Evolutionary conservation across 176 grass and related monocot species (phyloP).

Genomic region (maize (Zea mays)): DNA sequence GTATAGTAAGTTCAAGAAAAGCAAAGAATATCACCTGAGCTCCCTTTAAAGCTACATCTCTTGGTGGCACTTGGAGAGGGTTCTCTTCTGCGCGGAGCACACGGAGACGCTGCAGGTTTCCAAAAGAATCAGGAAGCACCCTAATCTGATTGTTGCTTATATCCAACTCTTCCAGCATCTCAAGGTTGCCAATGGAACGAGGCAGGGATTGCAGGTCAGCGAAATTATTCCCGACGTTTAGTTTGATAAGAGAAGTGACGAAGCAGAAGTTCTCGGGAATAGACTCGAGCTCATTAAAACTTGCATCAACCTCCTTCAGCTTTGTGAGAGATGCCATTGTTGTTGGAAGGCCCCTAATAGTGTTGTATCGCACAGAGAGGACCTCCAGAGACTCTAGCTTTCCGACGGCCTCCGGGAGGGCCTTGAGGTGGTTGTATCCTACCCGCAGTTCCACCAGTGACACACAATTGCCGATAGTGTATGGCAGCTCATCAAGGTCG

Average conservation of each 20-base stretch:
- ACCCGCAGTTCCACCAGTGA: conserved; percentile 71
- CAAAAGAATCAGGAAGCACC: conserved; percentile 89
- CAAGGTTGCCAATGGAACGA: conserved; percentile 92
- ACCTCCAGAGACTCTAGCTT: conserved; percentile 85
- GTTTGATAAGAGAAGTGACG: conserved; percentile 86
- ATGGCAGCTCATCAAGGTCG: conserved; percentile 82
- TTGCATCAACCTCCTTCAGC: conserved; percentile 87
- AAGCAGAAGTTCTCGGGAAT: conserved; percentile 94
- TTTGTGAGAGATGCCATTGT: conserved; percentile 94
- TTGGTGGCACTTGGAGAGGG: conserved; percentile 90
- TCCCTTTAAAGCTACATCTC: conserved; percentile 76
- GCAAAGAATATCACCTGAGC: conserved; percentile 67
- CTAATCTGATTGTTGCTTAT: conserved; percentile 98
- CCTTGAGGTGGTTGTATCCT: conserved; percentile 86
- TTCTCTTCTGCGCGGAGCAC: conserved; percentile 89
- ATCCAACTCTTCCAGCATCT: conserved; percentile 95
- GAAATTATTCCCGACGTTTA: conserved; percentile 91
- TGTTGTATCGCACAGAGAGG: conserved; percentile 92
- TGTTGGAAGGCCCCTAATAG: conserved; percentile 81
- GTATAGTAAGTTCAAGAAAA: conserved; percentile 12
- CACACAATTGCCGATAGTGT: conserved; percentile 85
- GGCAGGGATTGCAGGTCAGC: conserved; percentile 80
- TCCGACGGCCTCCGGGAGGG: conserved; percentile 91
- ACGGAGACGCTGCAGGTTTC: conserved; percentile 55
- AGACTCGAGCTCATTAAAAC: conserved; percentile 93